Percentiles rank a stretch among this genome's conserved stretches.
Conservation (phyloP, 441 rosid species). For the Erodium texanum region DNA sequence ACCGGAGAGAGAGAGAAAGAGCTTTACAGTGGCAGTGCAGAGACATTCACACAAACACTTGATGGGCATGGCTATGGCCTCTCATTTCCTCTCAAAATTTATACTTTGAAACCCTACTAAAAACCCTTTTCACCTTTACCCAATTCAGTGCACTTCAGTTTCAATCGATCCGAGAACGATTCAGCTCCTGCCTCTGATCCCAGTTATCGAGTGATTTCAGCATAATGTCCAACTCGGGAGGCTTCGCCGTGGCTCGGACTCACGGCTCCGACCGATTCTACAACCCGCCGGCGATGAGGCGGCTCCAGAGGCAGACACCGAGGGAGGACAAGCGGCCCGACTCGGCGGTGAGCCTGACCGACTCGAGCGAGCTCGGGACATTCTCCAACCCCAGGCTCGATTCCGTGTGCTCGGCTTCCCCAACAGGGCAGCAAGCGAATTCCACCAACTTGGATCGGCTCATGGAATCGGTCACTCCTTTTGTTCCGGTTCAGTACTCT, state of each 20-base stretch:
- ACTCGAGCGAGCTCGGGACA: slow-evolving; percentile 25
- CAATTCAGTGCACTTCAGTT: neutral
- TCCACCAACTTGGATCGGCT: slow-evolving; percentile 38
- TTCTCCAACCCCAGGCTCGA: slow-evolving; percentile 23
- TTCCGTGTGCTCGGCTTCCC: slow-evolving; percentile 24
- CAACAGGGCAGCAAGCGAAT: slow-evolving; percentile 13
- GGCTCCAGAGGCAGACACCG: slow-evolving; percentile 29
- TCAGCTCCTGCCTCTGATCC: neutral
- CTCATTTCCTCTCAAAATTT: neutral
- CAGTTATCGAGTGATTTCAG: neutral
- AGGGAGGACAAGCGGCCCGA: slow-evolving; percentile 24
- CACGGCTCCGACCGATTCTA: slow-evolving; percentile 31
- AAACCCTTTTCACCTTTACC: neutral
- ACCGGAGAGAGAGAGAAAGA: neutral
- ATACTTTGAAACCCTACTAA: neutral
- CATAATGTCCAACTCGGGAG: slow-evolving; percentile 34
- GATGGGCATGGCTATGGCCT: neutral
- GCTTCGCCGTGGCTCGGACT: slow-evolving; percentile 30
- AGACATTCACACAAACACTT: neutral
- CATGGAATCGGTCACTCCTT: slow-evolving; percentile 34
- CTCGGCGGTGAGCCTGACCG: slow-evolving; percentile 18
- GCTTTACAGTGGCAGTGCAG: neutral
- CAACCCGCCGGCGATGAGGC: slow-evolving; percentile 30
- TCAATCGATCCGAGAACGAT: neutral
- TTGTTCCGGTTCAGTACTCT: slow-evolving; percentile 26